Percentiles rank a stretch among this genome's conserved stretches.
These are phyloP conservation scores for Yamagishiella unicocca DNA, from an alignment of 139 green algal species.

Conservation along the genomic window DNA sequence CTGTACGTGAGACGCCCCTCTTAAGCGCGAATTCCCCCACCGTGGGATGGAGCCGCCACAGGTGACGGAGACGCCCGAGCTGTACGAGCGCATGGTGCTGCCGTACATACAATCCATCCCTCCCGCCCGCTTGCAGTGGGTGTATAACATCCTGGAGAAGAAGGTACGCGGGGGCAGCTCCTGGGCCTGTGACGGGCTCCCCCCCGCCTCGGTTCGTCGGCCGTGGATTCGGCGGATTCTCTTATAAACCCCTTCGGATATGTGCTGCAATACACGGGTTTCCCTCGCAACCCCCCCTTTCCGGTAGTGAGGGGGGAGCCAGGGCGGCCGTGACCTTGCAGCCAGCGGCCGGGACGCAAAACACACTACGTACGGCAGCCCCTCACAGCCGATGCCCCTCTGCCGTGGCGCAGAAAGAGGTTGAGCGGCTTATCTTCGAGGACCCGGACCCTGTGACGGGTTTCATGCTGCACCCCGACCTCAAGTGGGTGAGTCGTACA, in stretches of 20 bases:
- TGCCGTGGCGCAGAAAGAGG: slow-evolving; percentile 72
- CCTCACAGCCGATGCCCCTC: too few species aligned
- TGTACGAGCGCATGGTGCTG: slow-evolving; percentile 55
- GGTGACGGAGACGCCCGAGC: slow-evolving; percentile 62
- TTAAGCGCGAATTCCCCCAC: background rate
- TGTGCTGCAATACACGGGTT: too few species aligned
- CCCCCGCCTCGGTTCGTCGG: too few species aligned
- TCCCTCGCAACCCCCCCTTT: too few species aligned
- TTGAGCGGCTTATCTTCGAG: slow-evolving; percentile 74
- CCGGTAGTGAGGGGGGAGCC: too few species aligned
- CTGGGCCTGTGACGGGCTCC: too few species aligned
- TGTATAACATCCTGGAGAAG: slow-evolving; percentile 77
- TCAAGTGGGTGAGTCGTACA: slow-evolving; percentile 69
- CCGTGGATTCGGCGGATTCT: too few species aligned
- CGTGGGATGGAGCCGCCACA: slow-evolving; percentile 6
- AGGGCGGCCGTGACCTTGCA: background rate
- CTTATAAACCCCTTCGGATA: too few species aligned
- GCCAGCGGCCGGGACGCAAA: background rate
- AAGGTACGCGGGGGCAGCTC: slow-evolving; percentile 53
- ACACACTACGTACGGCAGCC: too few species aligned
- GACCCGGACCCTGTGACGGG: slow-evolving; percentile 63
- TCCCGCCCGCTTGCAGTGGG: slow-evolving; percentile 56
- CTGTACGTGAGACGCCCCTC: too few species aligned
- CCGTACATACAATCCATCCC: slow-evolving; percentile 66
- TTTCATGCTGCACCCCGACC: slow-evolving; percentile 77